These are phyloP conservation scores for Triticum aestivum DNA, from an alignment of 176 grass and related monocot species.

Conservation along the genomic window IWGSC_CS_RefSeq_v2.1 NC_057804.1:108800995-108801494, in stretches of 20 bases:
- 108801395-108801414: slow-evolving; percentile 82
- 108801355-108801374: slow-evolving; percentile 89
- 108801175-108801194: slow-evolving; percentile 81
- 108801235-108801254: not conserved
- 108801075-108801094: not conserved
- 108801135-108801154: slow-evolving; percentile 59
- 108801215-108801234: not conserved
- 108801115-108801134: slow-evolving; percentile 19
- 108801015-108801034: slow-evolving; percentile 70
- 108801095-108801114: not conserved
- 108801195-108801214: slow-evolving; percentile 95
- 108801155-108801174: slow-evolving; percentile 83
- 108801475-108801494: not conserved
- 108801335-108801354: slow-evolving; percentile 99
- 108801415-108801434: slow-evolving; percentile 79
- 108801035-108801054: slow-evolving; percentile 87
- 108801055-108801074: not conserved
- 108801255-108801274: not conserved
- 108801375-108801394: slow-evolving; percentile 85
- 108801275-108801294: not conserved
- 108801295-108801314: slow-evolving; percentile 75
- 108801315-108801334: slow-evolving; percentile 92
- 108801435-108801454: not conserved
- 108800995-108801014: slow-evolving; percentile 65
- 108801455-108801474: not conserved